Evolutionary conservation across 2,329 filamentous ascomycete species (phyloP).

Genomic region (Fusarium cyanostomum): DNA sequence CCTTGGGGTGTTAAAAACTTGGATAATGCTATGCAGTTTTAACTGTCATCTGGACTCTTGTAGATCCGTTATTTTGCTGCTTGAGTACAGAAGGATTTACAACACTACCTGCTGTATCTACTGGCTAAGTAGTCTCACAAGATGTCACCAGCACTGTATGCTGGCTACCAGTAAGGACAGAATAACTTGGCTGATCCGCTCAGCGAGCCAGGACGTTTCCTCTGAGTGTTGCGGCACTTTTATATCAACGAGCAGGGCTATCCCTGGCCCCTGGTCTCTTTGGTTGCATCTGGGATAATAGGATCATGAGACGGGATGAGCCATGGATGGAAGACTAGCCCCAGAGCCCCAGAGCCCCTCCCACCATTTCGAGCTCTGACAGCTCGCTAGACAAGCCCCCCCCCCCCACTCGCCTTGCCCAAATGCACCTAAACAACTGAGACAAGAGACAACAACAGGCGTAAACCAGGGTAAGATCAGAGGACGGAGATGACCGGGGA

Average conservation of each 20-base stretch:
- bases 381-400: conserved; percentile 26
- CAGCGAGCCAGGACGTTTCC: conserved; percentile 1
- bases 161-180: background rate
- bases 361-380: conserved; percentile 23
- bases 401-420: conserved; percentile 3
- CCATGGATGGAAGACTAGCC: background rate
- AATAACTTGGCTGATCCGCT: background rate
- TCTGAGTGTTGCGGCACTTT: background rate
- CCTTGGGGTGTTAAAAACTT: conserved; percentile 5
- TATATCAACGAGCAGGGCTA: conserved; percentile 19
- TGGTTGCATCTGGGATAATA: conserved; percentile 18
- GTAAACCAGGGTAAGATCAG: conserved; percentile 5
- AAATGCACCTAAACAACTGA: conserved; percentile 6
- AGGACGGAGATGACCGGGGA: conserved; percentile 18
- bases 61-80: background rate
- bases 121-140: background rate
- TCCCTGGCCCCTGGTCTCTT: conserved; percentile 2
- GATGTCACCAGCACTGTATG: background rate
- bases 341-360: conserved; percentile 3
- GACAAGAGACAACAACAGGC: conserved; percentile 27
- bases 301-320: conserved; percentile 11
- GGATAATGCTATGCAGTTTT: background rate
- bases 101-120: background rate
- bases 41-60: background rate
- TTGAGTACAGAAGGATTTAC: background rate